Conservation (phyloP, 164 flowering plant species). For the Santalum album region DNA sequence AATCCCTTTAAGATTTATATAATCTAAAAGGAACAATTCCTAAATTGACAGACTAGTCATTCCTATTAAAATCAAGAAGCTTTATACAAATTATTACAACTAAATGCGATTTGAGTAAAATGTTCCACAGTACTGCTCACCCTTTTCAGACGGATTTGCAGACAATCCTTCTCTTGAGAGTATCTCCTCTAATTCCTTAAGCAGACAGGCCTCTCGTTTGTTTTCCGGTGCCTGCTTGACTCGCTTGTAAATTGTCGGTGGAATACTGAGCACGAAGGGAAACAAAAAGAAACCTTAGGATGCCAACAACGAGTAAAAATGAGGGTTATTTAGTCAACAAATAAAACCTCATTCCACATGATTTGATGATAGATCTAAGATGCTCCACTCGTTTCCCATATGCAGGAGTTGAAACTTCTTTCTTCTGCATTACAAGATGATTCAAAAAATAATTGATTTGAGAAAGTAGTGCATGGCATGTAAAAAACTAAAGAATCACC, state of each 20-base stretch:
- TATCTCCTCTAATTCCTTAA: slow-evolving; percentile 73
- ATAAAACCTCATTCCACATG: slow-evolving; percentile 81
- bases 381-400: slow-evolving; percentile 86
- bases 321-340: not conserved
- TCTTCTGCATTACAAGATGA: slow-evolving; percentile 41
- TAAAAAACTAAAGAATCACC: slow-evolving; percentile 24
- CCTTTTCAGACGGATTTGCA: slow-evolving; percentile 82
- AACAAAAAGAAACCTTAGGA: slow-evolving; percentile 5
- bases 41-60: not conserved
- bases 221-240: slow-evolving; percentile 82
- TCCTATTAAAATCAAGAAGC: not conserved
- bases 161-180: slow-evolving; percentile 80
- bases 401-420: slow-evolving; percentile 42
- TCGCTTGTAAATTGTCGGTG: slow-evolving; percentile 74
- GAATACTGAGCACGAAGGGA: slow-evolving; percentile 36
- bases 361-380: slow-evolving; percentile 72
- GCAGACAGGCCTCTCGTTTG: slow-evolving; percentile 61
- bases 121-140: slow-evolving; percentile 17
- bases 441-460: not conserved
- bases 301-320: slow-evolving; percentile 1
- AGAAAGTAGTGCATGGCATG: not conserved
- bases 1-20: too few species aligned
- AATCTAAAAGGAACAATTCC: too few species aligned
- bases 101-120: not conserved
- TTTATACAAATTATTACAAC: not conserved